Conservation (phyloP, 2,329 filamentous ascomycete species). For the Cercospora sp. region DNA sequence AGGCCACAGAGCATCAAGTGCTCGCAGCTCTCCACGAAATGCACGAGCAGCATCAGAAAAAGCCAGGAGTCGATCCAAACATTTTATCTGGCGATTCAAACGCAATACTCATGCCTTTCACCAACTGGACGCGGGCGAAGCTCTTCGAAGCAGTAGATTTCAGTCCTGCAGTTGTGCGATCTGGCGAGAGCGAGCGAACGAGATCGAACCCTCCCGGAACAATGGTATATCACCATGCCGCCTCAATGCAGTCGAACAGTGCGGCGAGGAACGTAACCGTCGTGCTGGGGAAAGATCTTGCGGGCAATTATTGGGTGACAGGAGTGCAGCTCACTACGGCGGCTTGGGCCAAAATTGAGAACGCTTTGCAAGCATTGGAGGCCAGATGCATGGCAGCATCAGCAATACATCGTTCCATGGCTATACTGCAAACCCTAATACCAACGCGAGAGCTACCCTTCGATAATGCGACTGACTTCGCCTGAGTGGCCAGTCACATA, state of each 20-base stretch:
- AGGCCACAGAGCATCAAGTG: not conserved
- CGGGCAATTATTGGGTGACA: not conserved
- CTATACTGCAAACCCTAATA: too few species aligned
- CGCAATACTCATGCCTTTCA: slow-evolving; percentile 38
- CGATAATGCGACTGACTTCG: too few species aligned
- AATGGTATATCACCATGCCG: slow-evolving; percentile 7
- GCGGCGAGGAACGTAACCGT: not conserved
- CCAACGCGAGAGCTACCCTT: too few species aligned
- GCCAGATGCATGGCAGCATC: not conserved
- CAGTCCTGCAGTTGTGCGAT: slow-evolving; percentile 26
- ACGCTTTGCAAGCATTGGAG: not conserved
- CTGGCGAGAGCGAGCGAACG: not conserved
- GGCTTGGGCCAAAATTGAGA: not conserved
- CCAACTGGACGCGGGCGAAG: slow-evolving; percentile 45
- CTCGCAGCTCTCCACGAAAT: not conserved
- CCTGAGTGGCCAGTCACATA: too few species aligned
- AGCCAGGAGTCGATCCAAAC: not conserved
- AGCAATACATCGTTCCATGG: not conserved
- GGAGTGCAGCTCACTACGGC: not conserved
- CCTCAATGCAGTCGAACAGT: not conserved
- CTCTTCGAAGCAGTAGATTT: slow-evolving; percentile 44
- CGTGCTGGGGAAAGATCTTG: slow-evolving; percentile 6
- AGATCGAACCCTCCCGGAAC: not conserved
- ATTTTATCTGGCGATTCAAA: slow-evolving; percentile 23
- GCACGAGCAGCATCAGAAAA: not conserved